These are phyloP conservation scores for Kockiozyma suomiensis DNA, from an alignment of 805 yeast species.

Conservation along the genomic window DNA sequence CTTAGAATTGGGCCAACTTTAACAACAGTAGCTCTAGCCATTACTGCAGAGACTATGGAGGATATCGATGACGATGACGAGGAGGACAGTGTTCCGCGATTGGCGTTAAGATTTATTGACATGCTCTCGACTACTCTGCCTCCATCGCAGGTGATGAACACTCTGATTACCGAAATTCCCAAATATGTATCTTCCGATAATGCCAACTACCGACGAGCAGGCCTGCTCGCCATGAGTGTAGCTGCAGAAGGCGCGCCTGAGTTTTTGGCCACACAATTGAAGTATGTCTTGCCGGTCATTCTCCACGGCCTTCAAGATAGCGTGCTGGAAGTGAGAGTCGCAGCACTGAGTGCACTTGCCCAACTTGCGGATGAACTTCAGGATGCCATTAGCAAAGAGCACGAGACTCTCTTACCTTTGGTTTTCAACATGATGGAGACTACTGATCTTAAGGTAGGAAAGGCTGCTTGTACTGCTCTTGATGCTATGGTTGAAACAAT, in stretches of 20 bases:
- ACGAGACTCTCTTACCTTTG: conserved; percentile 79
- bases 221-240: conserved; percentile 75
- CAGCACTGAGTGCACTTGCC: conserved; percentile 80
- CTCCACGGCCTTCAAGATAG: conserved; percentile 76
- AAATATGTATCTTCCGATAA: conserved; percentile 54
- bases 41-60: conserved; percentile 76
- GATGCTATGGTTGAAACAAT: conserved; percentile 92
- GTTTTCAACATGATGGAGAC: conserved; percentile 85
- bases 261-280: conserved; percentile 73
- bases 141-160: conserved; percentile 85
- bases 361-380: conserved; percentile 82
- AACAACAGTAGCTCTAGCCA: conserved; percentile 69
- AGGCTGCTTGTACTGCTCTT: conserved; percentile 85
- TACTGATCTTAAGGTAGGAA: conserved; percentile 77
- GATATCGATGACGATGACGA: conserved; percentile 89
- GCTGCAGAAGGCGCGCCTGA: conserved; percentile 95
- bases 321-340: conserved; percentile 73
- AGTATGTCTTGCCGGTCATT: conserved; percentile 70
- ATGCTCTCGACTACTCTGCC: conserved; percentile 82
- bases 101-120: conserved; percentile 79
- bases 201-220: conserved; percentile 83
- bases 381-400: conserved; percentile 80
- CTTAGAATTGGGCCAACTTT: conserved; percentile 83
- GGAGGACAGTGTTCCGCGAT: conserved; percentile 75
- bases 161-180: conserved; percentile 59